phyloP scores from a whole-genome alignment of 140 eudicot species.

The Senecio squalidus region DNA sequence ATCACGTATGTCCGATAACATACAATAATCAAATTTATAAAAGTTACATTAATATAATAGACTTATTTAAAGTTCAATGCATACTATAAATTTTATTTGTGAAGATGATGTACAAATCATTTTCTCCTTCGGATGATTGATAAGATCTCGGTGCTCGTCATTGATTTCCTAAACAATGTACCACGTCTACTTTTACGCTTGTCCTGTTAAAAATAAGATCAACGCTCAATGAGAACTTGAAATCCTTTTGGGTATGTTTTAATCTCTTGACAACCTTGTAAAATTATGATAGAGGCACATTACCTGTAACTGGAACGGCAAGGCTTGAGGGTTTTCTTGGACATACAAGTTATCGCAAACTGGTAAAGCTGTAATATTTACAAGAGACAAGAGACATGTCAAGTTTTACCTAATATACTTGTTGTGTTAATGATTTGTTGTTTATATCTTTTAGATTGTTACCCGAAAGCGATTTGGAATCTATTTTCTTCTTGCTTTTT shows the following conservation, averaged over 20 bases:
- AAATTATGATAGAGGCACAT: neutral
- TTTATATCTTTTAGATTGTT: neutral
- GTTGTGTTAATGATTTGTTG: neutral
- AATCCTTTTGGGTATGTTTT: neutral
- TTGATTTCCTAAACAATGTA: conserved; percentile 39
- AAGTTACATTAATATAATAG: too few relatives aligned
- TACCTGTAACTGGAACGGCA: conserved; percentile 55
- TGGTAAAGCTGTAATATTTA: conserved; percentile 28
- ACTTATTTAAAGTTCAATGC: too few relatives aligned
- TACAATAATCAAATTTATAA: too few relatives aligned
- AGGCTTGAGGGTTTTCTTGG: conserved; percentile 27
- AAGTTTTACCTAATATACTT: neutral
- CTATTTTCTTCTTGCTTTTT: neutral
- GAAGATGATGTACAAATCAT: neutral
- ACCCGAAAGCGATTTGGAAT: conserved; percentile 32
- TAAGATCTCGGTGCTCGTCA: conserved; percentile 38
- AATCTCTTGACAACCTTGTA: neutral
- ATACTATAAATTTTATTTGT: too few relatives aligned
- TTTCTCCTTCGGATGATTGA: conserved; percentile 40
- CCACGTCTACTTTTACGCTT: conserved; percentile 34
- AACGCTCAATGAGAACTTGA: neutral
- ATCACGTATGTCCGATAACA: too few relatives aligned
- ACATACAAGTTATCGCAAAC: conserved; percentile 33
- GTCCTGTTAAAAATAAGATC: conserved; percentile 28
- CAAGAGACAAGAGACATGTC: neutral